Conservation (phyloP, 345 rosid genomes). For the Salix koriyanagi region DNA sequence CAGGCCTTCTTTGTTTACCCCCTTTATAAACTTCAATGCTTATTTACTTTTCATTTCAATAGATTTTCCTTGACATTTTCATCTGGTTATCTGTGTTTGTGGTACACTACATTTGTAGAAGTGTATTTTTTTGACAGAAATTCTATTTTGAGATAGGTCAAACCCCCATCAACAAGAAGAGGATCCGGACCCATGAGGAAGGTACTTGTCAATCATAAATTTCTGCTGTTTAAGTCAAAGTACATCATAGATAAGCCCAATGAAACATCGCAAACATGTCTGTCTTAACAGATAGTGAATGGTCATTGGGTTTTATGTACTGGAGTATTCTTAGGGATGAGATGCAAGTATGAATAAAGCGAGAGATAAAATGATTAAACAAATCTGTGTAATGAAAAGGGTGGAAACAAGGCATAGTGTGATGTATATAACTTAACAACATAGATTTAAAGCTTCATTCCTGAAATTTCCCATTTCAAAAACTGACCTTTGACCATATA, state of each 20-base stretch:
- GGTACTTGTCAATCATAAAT: conserved; percentile 32
- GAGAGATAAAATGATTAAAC: neutral
- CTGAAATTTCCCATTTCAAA: neutral
- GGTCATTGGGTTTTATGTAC: neutral
- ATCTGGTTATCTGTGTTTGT: neutral
- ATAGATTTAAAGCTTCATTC: neutral
- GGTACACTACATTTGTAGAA: neutral
- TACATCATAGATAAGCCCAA: neutral
- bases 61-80: neutral
- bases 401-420: neutral
- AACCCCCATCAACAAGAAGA: conserved; percentile 44
- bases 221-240: neutral
- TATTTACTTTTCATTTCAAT: neutral
- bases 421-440: neutral
- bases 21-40: neutral
- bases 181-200: conserved; percentile 78
- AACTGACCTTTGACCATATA: neutral
- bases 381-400: neutral
- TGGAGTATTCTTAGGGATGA: neutral
- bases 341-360: neutral
- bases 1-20: neutral
- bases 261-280: neutral
- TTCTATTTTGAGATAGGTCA: conserved; percentile 38
- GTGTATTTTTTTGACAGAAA: neutral
- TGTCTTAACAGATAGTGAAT: neutral